These are phyloP conservation scores for Thielaviopsis populi DNA, from an alignment of 2,329 filamentous ascomycete species.

Conservation along the genomic window DNA sequence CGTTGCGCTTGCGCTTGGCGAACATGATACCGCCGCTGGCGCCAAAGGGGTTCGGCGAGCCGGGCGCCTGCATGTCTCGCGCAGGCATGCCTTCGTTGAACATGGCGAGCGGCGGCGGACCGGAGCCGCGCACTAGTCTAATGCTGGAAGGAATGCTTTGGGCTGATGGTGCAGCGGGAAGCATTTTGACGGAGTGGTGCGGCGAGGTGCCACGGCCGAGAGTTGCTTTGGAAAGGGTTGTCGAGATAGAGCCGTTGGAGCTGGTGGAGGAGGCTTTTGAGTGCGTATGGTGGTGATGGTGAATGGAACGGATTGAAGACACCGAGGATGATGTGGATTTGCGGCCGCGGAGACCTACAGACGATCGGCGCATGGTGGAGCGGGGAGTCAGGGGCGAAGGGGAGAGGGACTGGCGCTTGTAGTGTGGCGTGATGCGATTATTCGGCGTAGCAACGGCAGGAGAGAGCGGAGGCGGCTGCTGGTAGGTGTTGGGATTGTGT, in stretches of 20 bases:
- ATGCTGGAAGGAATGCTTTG: conserved; percentile 71
- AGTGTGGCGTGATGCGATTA: conserved; percentile 21
- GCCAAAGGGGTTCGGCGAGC: conserved; percentile 43
- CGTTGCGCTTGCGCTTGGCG: conserved; percentile 62
- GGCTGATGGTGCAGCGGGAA: conserved; percentile 71
- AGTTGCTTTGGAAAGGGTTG: conserved; percentile 51
- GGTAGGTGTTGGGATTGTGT: conserved; percentile 8
- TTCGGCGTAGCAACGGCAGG: conserved; percentile 9
- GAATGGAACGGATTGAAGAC: conserved; percentile 81
- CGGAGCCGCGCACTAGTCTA: conserved; percentile 54
- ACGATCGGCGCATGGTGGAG: conserved; percentile 69
- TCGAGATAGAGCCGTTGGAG: conserved; percentile 58
- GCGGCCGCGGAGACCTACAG: conserved; percentile 67
- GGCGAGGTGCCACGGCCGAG: conserved; percentile 55
- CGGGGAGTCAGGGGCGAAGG: conserved; percentile 80
- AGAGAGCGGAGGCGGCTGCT: conserved; percentile 10
- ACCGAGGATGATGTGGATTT: conserved; percentile 95
- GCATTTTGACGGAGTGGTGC: conserved; percentile 85
- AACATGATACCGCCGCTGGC: conserved; percentile 49
- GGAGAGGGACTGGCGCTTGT: conserved; percentile 66
- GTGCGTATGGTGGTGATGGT: conserved; percentile 71
- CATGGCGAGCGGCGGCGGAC: conserved; percentile 34
- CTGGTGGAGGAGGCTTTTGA: conserved; percentile 92
- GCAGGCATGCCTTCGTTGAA: conserved; percentile 44
- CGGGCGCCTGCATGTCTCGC: conserved; percentile 28